Base-by-base conservation (phyloP, 805 yeast species). In the Ogataea chonburiensis region DNA sequence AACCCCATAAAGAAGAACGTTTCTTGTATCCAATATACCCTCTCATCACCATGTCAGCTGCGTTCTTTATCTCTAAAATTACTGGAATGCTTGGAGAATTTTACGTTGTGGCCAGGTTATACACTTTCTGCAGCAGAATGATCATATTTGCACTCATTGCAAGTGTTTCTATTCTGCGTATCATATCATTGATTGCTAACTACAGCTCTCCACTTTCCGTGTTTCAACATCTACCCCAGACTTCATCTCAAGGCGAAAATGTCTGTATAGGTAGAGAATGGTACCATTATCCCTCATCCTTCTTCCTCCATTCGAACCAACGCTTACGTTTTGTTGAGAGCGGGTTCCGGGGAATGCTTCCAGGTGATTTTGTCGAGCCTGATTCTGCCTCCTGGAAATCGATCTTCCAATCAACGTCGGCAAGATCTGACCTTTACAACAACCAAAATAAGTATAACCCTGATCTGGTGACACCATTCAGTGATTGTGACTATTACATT, bases 221-320 rank as follows among this genome's bases (percentile, higher is more conserved):
- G 1, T 81, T 78, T 50, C 49, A 63, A n/a, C 66, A 63, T 19
- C 46, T 73, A 10, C 70, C 71, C 17, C 38, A 43, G 8, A 17
- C 15, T 4, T 28, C 31, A 10, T 4, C 2, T 37, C 54, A 13
- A 31, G 17, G 43, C 10, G 64, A 62, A 23, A 81, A 77, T 46
- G 81, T 91, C 0, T 91, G 98, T 60, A 70, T 84, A n/a, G 97
- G 96, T 2, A 73, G 95, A 40, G 97, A 91, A 63, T 89, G 97
- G 97, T 87, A 86, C 53, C 84, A 91, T 54, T 89, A 67, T 60
- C 96, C 98, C 7, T 79, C 85, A 1, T 88, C 96, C 0, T 85
- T 88, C 56, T 86, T 89, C 54, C 63, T 91, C 16, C 80, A 85
- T 3, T 71, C 74, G 4, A 66, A 75, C 39, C 70, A 70, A 50